phyloP scores from a whole-genome alignment of 1,284 basidiomycete genomes.

The Athelia psychrophila region DNA sequence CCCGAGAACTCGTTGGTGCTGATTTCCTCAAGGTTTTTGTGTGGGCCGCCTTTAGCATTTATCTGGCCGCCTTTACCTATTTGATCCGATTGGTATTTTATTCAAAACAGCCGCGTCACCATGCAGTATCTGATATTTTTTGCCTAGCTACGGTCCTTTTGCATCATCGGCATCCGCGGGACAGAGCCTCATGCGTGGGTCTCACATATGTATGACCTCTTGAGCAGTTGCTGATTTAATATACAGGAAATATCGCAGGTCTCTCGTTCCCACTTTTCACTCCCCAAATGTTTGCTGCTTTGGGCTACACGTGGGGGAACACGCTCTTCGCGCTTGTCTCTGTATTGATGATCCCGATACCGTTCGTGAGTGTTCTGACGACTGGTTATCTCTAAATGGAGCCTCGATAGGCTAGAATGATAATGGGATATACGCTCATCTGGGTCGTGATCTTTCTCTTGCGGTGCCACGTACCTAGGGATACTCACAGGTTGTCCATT shows the following conservation, averaged over 20 bases:
- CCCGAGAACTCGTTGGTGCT: conserved; percentile 5
- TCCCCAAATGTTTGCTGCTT: conserved; percentile 52
- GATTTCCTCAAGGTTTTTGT: conserved; percentile 41
- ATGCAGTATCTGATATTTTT: neutral
- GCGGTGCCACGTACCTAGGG: too few species aligned
- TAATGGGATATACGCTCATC: too few species aligned
- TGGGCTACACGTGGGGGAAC: conserved; percentile 71
- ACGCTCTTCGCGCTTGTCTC: conserved; percentile 67
- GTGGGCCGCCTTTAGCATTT: conserved; percentile 57
- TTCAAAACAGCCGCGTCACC: neutral
- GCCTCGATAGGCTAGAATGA: too few species aligned
- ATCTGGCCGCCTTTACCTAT: conserved; percentile 69
- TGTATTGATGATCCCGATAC: conserved; percentile 59
- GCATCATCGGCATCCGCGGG: conserved; percentile 81
- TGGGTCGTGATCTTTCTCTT: too few species aligned
- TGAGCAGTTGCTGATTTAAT: conserved; percentile 51
- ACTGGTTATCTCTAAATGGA: too few species aligned
- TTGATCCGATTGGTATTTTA: conserved; percentile 66
- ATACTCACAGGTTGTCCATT: too few species aligned
- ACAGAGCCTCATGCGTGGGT: conserved; percentile 65
- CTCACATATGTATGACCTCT: neutral
- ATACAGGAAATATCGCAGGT: conserved; percentile 32
- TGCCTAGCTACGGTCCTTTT: conserved; percentile 61
- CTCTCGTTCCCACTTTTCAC: conserved; percentile 63
- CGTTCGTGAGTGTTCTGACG: conserved; percentile 45